Evolutionary conservation across 1,139 yeast genomes (phyloP).

Genomic region (Taphrina wiesneri): DNA sequence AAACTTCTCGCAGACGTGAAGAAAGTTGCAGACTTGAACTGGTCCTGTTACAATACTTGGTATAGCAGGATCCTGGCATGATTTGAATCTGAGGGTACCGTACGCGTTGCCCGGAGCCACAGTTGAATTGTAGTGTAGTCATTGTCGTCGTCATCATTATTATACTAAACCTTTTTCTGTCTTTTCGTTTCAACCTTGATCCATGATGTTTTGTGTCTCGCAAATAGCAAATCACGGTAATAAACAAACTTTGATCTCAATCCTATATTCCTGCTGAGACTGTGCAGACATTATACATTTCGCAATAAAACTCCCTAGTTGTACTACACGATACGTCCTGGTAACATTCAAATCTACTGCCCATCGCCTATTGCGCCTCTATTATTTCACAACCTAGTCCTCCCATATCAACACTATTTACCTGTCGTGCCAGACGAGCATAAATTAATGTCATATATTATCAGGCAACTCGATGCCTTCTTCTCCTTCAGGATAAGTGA

Average conservation of each 20-base stretch:
- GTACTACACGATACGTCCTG: neutral
- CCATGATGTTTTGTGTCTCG: too few relatives aligned
- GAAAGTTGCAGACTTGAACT: constrained; percentile 12
- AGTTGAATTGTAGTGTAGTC: too few relatives aligned
- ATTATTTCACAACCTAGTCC: neutral
- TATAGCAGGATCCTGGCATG: neutral
- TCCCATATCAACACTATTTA: neutral
- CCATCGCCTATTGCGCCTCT: neutral
- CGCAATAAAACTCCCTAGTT: neutral
- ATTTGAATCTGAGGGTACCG: neutral
- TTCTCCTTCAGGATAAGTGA: constrained; percentile 3
- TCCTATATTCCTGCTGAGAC: too few relatives aligned
- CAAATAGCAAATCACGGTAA: too few relatives aligned
- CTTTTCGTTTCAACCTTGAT: too few relatives aligned
- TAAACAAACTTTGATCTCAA: too few relatives aligned
- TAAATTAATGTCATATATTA: constrained; percentile 1
- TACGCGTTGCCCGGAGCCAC: too few relatives aligned
- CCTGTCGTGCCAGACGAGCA: neutral
- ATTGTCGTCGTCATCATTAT: too few relatives aligned
- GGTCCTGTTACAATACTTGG: constrained; percentile 10
- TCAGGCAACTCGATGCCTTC: neutral
- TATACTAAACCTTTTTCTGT: too few relatives aligned
- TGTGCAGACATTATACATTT: too few relatives aligned
- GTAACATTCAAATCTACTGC: neutral
- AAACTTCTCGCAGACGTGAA: neutral